phyloP scores from a whole-genome alignment of 768 basidiomycete species.

The Phaeotremella skinneri region DNA sequence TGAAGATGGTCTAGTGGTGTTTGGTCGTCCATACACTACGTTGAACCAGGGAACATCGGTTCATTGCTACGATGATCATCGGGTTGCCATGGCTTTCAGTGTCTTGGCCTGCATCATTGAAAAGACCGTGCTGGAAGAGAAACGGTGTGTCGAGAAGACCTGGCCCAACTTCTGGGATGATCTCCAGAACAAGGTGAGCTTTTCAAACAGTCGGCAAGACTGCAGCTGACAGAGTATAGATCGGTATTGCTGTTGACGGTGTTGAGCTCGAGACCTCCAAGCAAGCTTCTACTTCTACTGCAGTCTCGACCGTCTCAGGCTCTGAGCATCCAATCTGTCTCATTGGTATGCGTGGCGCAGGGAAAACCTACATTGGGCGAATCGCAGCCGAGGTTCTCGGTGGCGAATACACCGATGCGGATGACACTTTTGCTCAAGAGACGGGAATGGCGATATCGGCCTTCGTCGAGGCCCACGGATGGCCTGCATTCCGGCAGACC shows the following conservation, averaged over 20 bases:
- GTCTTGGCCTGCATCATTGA: conserved; percentile 73
- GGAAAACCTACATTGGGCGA: conserved; percentile 83
- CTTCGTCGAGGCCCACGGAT: conserved; percentile 78
- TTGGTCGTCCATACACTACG: conserved; percentile 66
- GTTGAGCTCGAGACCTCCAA: conserved; percentile 66
- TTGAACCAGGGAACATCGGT: conserved; percentile 73
- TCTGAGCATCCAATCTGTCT: conserved; percentile 60
- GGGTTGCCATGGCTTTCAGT: conserved; percentile 97
- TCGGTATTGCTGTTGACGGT: conserved; percentile 82
- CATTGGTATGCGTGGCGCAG: conserved; percentile 95
- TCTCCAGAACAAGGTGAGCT: conserved; percentile 79
- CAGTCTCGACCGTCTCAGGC: neutral
- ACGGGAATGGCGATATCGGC: conserved; percentile 64
- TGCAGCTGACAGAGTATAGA: conserved; percentile 56
- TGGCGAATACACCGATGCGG: conserved; percentile 80
- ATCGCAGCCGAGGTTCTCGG: conserved; percentile 71
- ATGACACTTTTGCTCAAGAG: conserved; percentile 68
- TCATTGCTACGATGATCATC: conserved; percentile 97
- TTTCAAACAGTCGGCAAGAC: neutral
- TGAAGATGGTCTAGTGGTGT: conserved; percentile 86
- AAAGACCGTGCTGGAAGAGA: conserved; percentile 85
- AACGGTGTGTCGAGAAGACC: conserved; percentile 97
- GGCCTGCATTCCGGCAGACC: conserved; percentile 81
- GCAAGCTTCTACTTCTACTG: conserved; percentile 50
- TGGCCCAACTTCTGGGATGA: conserved; percentile 99